A percentile compares a stretch with the other conserved stretches of the same genome.
Evolutionary conservation across 805 yeast species (phyloP).

Genomic region (Saturnispora hagleri): DNA sequence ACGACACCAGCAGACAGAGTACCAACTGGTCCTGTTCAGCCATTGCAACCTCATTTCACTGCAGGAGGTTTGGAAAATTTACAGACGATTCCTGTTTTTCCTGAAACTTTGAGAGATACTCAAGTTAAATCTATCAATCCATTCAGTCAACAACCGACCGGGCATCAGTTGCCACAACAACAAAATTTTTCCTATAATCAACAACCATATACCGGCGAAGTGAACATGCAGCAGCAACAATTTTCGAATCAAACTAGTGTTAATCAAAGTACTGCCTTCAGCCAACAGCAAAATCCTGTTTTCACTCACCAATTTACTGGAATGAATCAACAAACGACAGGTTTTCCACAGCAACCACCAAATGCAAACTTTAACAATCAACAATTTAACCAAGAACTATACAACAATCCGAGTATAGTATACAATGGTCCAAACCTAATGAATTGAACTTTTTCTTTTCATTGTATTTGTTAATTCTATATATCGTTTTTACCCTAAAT

Average conservation of each 20-base stretch:
- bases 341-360: constrained; percentile 1
- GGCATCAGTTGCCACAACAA: constrained; percentile 9
- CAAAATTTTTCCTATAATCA: constrained; percentile 9
- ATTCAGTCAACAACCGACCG: background rate
- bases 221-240: constrained; percentile 3
- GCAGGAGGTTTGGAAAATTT: constrained; percentile 67
- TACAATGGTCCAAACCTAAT: constrained; percentile 26
- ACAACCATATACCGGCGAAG: constrained; percentile 7
- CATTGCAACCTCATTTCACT: constrained; percentile 37
- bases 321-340: constrained; percentile 4
- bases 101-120: constrained; percentile 38
- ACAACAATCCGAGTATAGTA: constrained; percentile 8
- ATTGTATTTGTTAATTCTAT: background rate
- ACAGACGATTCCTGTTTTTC: constrained; percentile 61
- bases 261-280: constrained; percentile 11
- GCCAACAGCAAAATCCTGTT: constrained; percentile 9
- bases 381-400: constrained; percentile 5
- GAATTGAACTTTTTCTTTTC: background rate
- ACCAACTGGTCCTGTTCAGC: constrained; percentile 17
- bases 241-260: background rate
- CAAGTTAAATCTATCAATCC: constrained; percentile 5
- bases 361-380: background rate
- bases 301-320: constrained; percentile 2
- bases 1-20: constrained; percentile 16
- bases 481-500: background rate